Percentiles rank a stretch among this genome's conserved stretches.
Evolutionary conservation across 2,329 filamentous ascomycete genomes (phyloP).

Genomic region (Septoria linicola): DNA sequence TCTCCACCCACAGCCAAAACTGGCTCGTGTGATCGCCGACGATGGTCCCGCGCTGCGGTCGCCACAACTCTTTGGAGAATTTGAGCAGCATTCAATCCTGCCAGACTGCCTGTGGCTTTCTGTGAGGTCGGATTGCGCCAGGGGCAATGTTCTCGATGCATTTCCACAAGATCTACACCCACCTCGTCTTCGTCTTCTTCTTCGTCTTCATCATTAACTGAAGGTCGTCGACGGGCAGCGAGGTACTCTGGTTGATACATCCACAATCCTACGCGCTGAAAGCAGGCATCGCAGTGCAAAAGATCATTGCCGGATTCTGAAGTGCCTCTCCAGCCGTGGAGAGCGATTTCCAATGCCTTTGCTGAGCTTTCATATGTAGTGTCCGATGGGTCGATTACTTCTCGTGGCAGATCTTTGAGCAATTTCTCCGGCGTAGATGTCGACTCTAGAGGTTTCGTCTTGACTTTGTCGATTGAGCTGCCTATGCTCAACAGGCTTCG

Average conservation of each 20-base stretch:
- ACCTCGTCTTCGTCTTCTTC: slow-evolving; percentile 37
- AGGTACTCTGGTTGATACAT: slow-evolving; percentile 69
- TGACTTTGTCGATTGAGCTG: slow-evolving; percentile 31
- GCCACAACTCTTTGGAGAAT: slow-evolving; percentile 36
- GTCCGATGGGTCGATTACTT: slow-evolving; percentile 25
- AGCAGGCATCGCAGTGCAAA: slow-evolving; percentile 79
- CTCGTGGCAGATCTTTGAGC: slow-evolving; percentile 31
- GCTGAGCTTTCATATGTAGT: slow-evolving; percentile 8
- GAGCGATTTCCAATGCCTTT: slow-evolving; percentile 38
- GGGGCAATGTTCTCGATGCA: slow-evolving; percentile 42
- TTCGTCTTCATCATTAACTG: slow-evolving; percentile 40
- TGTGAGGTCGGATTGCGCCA: slow-evolving; percentile 39
- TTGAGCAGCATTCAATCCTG: slow-evolving; percentile 34
- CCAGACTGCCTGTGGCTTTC: slow-evolving; percentile 36
- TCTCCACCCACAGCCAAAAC: slow-evolving; percentile 6
- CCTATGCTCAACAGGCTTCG: slow-evolving; percentile 30
- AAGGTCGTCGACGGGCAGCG: slow-evolving; percentile 9
- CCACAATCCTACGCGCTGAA: slow-evolving; percentile 87
- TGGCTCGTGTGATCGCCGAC: slow-evolving; percentile 29
- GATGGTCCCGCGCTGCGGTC: slow-evolving; percentile 35
- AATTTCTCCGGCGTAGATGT: slow-evolving; percentile 24
- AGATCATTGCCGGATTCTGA: slow-evolving; percentile 66
- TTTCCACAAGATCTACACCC: slow-evolving; percentile 33
- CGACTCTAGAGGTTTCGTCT: slow-evolving; percentile 20
- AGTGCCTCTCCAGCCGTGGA: slow-evolving; percentile 54